These are phyloP conservation scores for Nicotiana paniculata DNA, from an alignment of 257 asterid species.

Conservation along the genomic window DNA sequence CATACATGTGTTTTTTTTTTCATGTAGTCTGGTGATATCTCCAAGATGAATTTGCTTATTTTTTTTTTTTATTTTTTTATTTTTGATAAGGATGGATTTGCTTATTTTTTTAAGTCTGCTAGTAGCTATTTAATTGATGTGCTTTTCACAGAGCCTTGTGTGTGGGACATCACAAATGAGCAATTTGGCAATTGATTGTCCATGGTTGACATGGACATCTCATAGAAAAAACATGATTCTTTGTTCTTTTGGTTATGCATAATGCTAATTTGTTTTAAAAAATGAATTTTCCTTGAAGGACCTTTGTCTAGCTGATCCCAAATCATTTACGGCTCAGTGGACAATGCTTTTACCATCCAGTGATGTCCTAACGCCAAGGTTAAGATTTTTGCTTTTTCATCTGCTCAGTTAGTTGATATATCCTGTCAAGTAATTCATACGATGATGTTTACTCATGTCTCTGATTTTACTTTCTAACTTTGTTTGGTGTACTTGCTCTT, in stretches of 20 bases:
- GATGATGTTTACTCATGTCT: neutral
- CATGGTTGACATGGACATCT: neutral
- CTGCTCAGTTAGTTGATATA: neutral
- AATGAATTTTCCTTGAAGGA: conserved; percentile 51
- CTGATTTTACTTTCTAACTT: neutral
- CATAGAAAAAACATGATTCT: neutral
- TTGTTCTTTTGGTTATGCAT: conserved; percentile 7
- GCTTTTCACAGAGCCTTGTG: neutral
- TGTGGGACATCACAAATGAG: neutral
- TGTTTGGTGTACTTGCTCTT: conserved; percentile 2
- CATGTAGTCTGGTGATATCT: neutral
- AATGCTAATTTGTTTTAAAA: conserved; percentile 17
- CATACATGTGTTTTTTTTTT: neutral
- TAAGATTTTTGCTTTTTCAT: conserved; percentile 20
- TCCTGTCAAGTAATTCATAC: too few relatives aligned
- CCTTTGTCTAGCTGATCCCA: conserved; percentile 89
- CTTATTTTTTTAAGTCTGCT: neutral
- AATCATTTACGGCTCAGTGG: conserved; percentile 79
- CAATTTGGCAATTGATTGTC: neutral
- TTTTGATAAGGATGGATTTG: neutral
- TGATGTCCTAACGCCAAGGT: conserved; percentile 86
- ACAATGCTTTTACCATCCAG: conserved; percentile 80
- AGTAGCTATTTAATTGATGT: neutral
- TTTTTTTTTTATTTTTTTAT: too few relatives aligned
- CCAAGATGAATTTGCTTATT: neutral